Conservation (phyloP, 1,139 yeast species). For the Pichia terricola region DNA sequence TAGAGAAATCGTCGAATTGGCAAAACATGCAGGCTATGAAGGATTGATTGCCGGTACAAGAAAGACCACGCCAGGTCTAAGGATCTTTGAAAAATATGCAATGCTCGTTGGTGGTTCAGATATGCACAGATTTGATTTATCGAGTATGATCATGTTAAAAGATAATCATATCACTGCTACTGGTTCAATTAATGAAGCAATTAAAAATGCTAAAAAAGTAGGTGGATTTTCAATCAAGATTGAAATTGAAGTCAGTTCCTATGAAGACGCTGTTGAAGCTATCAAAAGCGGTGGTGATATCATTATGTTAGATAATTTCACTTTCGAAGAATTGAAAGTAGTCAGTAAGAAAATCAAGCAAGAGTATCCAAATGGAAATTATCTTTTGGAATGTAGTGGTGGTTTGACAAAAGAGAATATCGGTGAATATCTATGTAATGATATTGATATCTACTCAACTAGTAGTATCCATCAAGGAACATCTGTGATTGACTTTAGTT, state of each 20-base stretch:
- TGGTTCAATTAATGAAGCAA: slow-evolving; percentile 84
- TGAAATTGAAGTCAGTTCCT: slow-evolving; percentile 84
- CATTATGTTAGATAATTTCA: slow-evolving; percentile 87
- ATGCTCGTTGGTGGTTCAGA: slow-evolving; percentile 96
- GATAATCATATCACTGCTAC: slow-evolving; percentile 91
- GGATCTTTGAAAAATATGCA: slow-evolving; percentile 81
- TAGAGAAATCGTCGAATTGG: slow-evolving; percentile 44
- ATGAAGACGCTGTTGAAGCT: slow-evolving; percentile 83
- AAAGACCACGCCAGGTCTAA: slow-evolving; percentile 93
- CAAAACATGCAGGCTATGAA: slow-evolving; percentile 60
- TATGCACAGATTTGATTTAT: slow-evolving; percentile 82
- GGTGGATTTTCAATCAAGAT: slow-evolving; percentile 88
- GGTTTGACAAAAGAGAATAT: slow-evolving; percentile 72
- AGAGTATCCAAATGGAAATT: slow-evolving; percentile 39
- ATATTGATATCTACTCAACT: slow-evolving; percentile 84
- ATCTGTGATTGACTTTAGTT: slow-evolving; percentile 70
- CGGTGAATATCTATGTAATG: slow-evolving; percentile 56
- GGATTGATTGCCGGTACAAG: slow-evolving; percentile 96
- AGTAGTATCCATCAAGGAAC: slow-evolving; percentile 92
- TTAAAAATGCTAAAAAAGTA: slow-evolving; percentile 61
- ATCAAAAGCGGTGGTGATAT: slow-evolving; percentile 93
- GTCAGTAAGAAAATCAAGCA: slow-evolving; percentile 59
- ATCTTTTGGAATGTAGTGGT: slow-evolving; percentile 81
- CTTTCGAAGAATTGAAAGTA: slow-evolving; percentile 50
- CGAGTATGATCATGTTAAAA: slow-evolving; percentile 93